Evolutionary conservation across 768 basidiomycete genomes (phyloP), one percentile per base, ranked within the genome.

Genomic region (Clitopilus passeckerianus): DNA sequence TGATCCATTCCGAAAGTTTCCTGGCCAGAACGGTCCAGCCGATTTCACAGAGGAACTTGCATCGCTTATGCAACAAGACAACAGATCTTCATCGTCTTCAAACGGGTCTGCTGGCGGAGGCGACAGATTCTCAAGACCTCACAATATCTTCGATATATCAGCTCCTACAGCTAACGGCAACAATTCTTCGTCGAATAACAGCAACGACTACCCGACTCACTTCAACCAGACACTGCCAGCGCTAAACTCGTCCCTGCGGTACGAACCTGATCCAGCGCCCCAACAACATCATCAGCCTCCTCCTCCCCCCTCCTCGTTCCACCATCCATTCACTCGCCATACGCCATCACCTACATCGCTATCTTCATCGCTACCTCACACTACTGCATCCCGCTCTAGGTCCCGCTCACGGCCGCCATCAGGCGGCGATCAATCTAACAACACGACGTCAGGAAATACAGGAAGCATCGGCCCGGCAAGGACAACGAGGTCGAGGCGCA

Each of bases 11-110:
- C 79, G 83, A 65, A 83, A 83, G 68, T 81, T 84, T 67, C 74
- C 77, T 57, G 60, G 58, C 43, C 59, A 68, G 58, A 65, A 57
- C n/a, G 55, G 59, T 22, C 59, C 60, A 35, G 78, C 82, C 69
- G 87, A 90, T 71, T 84, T 90, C 64, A 73, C 76, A 41, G 88
- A 90, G 70, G 90, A 91, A 62, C 81, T 90, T 34, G 86, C 83
- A 0, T 78, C 71, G 9, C 78, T 89, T 61, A 85, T 87, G 70
- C 77, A 71, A 58, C 66, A 74, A 69, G 77, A 71, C 58, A 64
- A 72, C 57, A 61, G 63, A 10, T 58, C 33, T 55, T 34, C 54
- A 16, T 34, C 54, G n/a, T 37, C 30, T 18, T 55, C 54, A 14
- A 55, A 55, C 30, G 54, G 54, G 18, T 55, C 54, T 23, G 22